Evolutionary conservation across 306 rosid species (phyloP), one percentile per base, ranked within the genome.

Genomic region (Cucumis melo): DNA sequence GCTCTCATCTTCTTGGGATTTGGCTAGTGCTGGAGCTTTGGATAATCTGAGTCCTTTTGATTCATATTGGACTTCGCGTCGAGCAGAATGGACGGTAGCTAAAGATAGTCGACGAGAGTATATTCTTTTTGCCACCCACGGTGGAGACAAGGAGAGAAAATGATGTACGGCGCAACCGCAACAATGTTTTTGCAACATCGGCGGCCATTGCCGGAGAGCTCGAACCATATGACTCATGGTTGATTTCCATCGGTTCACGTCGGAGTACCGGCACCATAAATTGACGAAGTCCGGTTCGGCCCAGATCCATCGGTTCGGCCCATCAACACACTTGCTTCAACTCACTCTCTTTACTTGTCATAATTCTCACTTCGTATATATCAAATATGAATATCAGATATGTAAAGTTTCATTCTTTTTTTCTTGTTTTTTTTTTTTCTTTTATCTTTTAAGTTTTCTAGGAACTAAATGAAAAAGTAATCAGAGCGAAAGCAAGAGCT

Each of bases 151-250:
- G 73, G 50, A 16, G 15, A 82, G 64, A 39, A 83, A 68, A 44
- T 51, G 81, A 71, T 73, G 86, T 8, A 78, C 32, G 41, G 80
- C 41, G 80, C 39, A 73, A 1, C 60, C 61, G 51, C 59, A 81
- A 55, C 73, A 70, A 70, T 55, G 83, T 14, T 67, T 78, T 71
- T 78, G 92, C 75, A 81, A 12, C 73, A 82, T 81, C 78, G 91
- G 86, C 78, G 91, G 87, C 78, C 88, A 88, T 51, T 82, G 92
- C 85, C 92, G 80, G 38, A 90, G 83, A 72, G 87, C 82, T 32
- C 95, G 85, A 32, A 85, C 81, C 71, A 82, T 50, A 59, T 82
- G 94, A 51, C 80, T 77, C 90, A 84, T 89, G 71, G 36, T 39
- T 15, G 56, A 12, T 9, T 14, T 44, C 20, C 38, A 20, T 21